A percentile compares a stretch with the other conserved stretches of the same genome.
Evolutionary conservation across 2,329 filamentous ascomycete genomes (phyloP).

Genomic region (Tolypocladium paradoxum): DNA sequence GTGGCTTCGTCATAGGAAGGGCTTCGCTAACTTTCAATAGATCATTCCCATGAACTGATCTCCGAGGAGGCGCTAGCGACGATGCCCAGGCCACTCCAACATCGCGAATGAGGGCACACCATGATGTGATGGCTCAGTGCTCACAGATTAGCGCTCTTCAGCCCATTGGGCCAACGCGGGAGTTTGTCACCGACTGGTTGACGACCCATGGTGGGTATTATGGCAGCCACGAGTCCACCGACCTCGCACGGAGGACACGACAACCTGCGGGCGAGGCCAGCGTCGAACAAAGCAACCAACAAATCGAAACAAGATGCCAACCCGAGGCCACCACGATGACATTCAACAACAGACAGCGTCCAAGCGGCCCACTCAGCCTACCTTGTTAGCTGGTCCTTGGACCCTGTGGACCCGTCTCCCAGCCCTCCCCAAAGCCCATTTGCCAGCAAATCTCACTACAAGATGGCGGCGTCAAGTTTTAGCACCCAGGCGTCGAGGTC

Average conservation of each 20-base stretch:
- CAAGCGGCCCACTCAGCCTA: background rate
- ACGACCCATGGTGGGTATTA: background rate
- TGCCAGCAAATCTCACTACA: background rate
- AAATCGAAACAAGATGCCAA: background rate
- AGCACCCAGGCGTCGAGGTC: conserved; percentile 14
- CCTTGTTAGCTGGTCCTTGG: background rate
- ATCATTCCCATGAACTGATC: background rate
- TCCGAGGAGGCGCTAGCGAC: background rate
- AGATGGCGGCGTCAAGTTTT: background rate
- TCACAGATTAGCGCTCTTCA: background rate
- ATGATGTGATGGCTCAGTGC: too few species aligned
- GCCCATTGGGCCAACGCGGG: background rate
- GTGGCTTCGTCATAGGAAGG: background rate
- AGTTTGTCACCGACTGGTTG: background rate
- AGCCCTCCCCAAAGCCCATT: background rate
- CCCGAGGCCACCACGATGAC: background rate
- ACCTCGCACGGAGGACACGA: background rate
- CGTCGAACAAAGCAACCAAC: background rate
- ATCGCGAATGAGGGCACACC: background rate
- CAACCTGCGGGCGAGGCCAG: background rate
- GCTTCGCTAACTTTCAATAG: background rate
- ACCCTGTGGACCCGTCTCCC: background rate
- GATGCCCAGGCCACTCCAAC: background rate
- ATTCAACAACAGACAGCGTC: background rate
- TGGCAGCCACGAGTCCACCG: background rate